A percentile compares a stretch with the other conserved stretches of the same genome.
Conservation (phyloP, 208 protist genomes). For the Leishmania amazonensis region DNA sequence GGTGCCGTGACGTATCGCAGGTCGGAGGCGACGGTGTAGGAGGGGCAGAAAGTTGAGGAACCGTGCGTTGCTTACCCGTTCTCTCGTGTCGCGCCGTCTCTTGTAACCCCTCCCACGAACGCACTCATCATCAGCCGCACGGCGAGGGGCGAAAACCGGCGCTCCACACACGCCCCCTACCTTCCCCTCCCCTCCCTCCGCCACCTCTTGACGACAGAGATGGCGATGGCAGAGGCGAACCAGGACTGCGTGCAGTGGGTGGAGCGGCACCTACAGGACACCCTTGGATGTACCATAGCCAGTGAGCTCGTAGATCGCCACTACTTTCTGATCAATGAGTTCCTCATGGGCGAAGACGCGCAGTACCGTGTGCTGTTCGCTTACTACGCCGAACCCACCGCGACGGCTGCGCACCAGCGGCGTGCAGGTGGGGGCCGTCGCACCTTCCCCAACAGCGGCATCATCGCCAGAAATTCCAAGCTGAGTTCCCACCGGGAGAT, state of each 20-base stretch:
- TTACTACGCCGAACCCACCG: slow-evolving; percentile 55
- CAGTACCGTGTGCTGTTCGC: slow-evolving; percentile 67
- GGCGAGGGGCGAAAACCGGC: not conserved
- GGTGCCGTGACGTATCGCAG: not conserved
- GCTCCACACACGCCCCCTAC: not conserved
- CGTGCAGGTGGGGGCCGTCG: not conserved
- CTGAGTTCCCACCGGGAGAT: slow-evolving; percentile 8
- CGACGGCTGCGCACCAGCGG: slow-evolving; percentile 1
- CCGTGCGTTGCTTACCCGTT: not conserved
- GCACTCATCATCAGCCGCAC: not conserved
- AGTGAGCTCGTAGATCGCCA: slow-evolving; percentile 52
- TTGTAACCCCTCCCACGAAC: too few relatives aligned
- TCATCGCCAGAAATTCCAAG: not conserved
- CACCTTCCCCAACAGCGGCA: not conserved
- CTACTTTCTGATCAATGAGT: slow-evolving; percentile 70
- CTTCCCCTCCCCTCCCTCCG: not conserved
- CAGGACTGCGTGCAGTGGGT: slow-evolving; percentile 85
- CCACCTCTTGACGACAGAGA: not conserved
- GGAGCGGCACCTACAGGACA: slow-evolving; percentile 57
- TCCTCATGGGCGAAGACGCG: slow-evolving; percentile 84
- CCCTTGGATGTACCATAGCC: slow-evolving; percentile 47
- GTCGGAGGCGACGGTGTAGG: not conserved
- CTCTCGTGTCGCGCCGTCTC: slow-evolving; percentile 8
- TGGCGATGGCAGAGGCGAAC: slow-evolving; percentile 65
- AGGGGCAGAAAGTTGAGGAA: not conserved